phyloP scores from a whole-genome alignment of 768 basidiomycete genomes.

The Arthromyces matolae region DNA sequence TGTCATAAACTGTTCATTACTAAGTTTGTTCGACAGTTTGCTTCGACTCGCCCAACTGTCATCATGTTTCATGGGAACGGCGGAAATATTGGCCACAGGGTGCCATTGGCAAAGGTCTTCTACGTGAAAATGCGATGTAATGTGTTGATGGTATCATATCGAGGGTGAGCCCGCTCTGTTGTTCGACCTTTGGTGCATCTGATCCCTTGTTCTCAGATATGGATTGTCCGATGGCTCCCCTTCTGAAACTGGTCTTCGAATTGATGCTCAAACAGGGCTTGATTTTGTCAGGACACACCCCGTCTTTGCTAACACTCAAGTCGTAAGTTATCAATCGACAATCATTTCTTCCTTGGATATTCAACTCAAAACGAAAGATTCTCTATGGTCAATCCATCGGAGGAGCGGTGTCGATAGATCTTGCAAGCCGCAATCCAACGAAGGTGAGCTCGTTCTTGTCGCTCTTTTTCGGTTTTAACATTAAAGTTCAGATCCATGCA shows the following conservation, averaged over 20 bases:
- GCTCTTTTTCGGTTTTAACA: background rate
- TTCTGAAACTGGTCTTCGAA: conserved; percentile 58
- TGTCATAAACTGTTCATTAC: background rate
- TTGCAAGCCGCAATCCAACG: conserved; percentile 72
- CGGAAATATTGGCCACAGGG: conserved; percentile 83
- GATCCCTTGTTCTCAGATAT: conserved; percentile 52
- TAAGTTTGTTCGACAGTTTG: conserved; percentile 28
- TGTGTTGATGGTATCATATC: conserved; percentile 90
- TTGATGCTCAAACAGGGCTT: conserved; percentile 82
- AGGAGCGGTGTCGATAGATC: conserved; percentile 88
- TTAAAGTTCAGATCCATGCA: conserved; percentile 61
- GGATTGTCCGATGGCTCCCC: conserved; percentile 67
- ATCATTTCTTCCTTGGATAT: too few species aligned
- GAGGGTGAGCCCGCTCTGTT: conserved; percentile 56
- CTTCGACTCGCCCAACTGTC: conserved; percentile 69
- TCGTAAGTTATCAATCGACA: conserved; percentile 39
- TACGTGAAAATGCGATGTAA: conserved; percentile 84
- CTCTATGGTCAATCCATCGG: conserved; percentile 87
- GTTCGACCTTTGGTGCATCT: background rate
- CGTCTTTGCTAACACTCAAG: conserved; percentile 56
- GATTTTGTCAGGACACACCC: conserved; percentile 70
- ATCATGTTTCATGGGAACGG: conserved; percentile 94
- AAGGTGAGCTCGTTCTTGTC: conserved; percentile 49
- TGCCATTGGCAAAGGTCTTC: conserved; percentile 84
- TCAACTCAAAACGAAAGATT: conserved; percentile 38